These are phyloP conservation scores for Beauveria medogensis DNA, from an alignment of 2,329 filamentous ascomycete species.

Conservation along the genomic window DNA sequence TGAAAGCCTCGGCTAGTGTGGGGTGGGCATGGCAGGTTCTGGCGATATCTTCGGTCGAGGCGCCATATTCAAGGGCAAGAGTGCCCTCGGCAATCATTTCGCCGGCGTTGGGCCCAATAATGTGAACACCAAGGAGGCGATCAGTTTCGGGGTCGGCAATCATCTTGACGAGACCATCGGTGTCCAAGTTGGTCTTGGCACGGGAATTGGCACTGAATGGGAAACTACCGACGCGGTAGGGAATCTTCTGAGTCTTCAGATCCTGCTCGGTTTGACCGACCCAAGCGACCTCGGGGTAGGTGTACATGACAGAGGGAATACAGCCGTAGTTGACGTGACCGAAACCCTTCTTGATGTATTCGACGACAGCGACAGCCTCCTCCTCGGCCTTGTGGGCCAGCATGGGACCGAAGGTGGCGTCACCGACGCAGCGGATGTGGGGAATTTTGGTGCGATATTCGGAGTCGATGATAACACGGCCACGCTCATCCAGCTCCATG, in stretches of 20 bases:
- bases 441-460: conserved; percentile 97
- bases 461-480: conserved; percentile 92
- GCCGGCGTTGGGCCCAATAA: conserved; percentile 89
- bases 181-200: conserved; percentile 97
- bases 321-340: conserved; percentile 98
- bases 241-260: conserved; percentile 78
- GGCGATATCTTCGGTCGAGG: conserved; percentile 87
- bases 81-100: conserved; percentile 99
- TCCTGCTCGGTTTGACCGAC: conserved; percentile 97
- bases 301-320: conserved; percentile 99
- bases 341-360: conserved; percentile 96
- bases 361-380: conserved; percentile 87
- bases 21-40: conserved; percentile 96
- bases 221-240: conserved; percentile 90
- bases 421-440: conserved; percentile 94
- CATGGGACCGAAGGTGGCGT: conserved; percentile 97
- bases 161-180: conserved; percentile 95
- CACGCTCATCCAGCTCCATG: conserved; percentile 84
- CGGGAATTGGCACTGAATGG: conserved; percentile 97
- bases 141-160: conserved; percentile 94
- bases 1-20: conserved; percentile 94
- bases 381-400: conserved; percentile 99
- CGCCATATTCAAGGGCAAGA: conserved; percentile 91
- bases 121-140: conserved; percentile 89
- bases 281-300: conserved; percentile 96